These are phyloP conservation scores for Naganishia antarctica DNA, from an alignment of 768 basidiomycete genomes.

Conservation along the genomic window DNA sequence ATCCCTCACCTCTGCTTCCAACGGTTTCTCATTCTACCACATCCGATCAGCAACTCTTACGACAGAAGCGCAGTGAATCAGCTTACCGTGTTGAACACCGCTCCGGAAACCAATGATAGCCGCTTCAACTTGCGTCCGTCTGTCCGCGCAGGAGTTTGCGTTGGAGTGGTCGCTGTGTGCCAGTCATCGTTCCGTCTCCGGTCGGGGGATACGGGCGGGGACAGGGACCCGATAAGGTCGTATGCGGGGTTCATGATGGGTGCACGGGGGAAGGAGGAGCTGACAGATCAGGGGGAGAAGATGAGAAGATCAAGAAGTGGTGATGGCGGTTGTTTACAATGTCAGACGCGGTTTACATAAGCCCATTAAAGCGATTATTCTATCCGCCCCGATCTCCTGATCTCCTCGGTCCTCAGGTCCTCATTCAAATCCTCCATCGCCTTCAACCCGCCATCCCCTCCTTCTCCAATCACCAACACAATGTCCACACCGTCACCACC, in stretches of 20 bases:
- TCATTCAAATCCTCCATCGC: too few species aligned
- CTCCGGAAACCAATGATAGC: constrained; percentile 6
- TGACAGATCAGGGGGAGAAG: neutral
- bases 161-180: neutral
- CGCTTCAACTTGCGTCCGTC: neutral
- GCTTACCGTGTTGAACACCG: constrained; percentile 3
- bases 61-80: neutral
- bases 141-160: neutral
- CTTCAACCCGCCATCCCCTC: neutral
- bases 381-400: neutral
- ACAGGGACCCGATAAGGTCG: neutral
- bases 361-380: neutral
- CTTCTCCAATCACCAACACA: constrained; percentile 22
- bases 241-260: neutral
- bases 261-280: neutral
- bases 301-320: neutral
- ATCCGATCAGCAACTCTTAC: neutral
- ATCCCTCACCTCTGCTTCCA: neutral
- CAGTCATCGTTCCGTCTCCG: neutral
- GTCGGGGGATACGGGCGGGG: neutral
- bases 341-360: constrained; percentile 17
- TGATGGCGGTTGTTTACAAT: constrained; percentile 11
- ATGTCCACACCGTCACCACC: constrained; percentile 32
- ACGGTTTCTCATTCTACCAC: neutral
- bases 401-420: too few species aligned